Base-by-base conservation (phyloP, 2,329 filamentous ascomycete species). In the Aspergillus transmontanensis region DNA sequence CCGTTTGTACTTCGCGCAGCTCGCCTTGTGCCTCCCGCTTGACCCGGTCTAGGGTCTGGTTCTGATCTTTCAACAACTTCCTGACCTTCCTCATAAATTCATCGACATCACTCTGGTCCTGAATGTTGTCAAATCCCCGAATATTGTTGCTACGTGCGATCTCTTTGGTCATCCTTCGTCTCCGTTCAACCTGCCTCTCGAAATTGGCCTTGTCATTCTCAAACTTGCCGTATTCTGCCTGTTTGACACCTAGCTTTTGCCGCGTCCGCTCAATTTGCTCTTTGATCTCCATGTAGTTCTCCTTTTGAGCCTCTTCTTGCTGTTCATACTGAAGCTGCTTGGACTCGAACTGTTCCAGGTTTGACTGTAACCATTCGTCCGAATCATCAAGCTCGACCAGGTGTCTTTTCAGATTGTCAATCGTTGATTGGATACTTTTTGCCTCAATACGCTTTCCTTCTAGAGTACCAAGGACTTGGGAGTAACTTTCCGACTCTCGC, bases 131-230 rank as follows among this genome's bases (percentile, higher is more conserved):
- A 72, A 91, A 97, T 0, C 94, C 94, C 39, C 92, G 89, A 66
- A 99, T 91, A 63, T 87, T 89, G 76, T 97, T 91, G 30, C 84
- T 84, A 53, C 87, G 84, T 19, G 94, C 93, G 43, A 92, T 88
- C 62, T 94, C 89, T 67, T 89, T 92, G 60, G 97, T 88, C 76
- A 96, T 85, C 11, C 86, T 84, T 71, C 90, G 85, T 45, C 94
- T 90, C 51, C 86, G 82, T 69, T 87, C 83, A 4, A 97, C 75
- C 68, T 97, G 91, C 4, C 90, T 87, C 73, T 97, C 92, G 73
- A 95, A 92, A 71, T 90, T 92, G 65, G 92, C 90, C 79, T 94
- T 93, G 73, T 97, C 90, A 2, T 94, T 94, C 76, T 95, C 87
- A 69, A 90, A 89, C 68, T 90, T 92, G 50, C 94, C 94, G 75